Base-by-base conservation (phyloP, 495 filamentous ascomycete genomes). In the Penicillium salamii region DNA sequence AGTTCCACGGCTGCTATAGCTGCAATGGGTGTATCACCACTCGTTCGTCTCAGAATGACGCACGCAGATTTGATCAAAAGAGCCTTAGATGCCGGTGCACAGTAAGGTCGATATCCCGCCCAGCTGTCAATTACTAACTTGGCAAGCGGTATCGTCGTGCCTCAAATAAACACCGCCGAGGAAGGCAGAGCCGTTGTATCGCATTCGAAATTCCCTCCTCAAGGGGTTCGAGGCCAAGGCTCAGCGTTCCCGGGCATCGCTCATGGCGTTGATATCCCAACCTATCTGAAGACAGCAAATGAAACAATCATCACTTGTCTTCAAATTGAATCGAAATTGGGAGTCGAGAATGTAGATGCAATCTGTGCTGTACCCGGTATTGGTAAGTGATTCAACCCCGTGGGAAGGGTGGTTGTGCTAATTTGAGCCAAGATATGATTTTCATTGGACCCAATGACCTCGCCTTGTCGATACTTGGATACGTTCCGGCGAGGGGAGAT, bases 271-370 rank as follows among this genome's bases (percentile, higher is more conserved):
- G 52, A 52, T 24, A 38, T 50, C 14, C 34, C 52, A 19, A 54
- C 52, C 32, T 93, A 95, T 52, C 71, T 90, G 29, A 79, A 87
- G 58, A 80, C 89, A 47, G 87, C 88, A n/a, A 91, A 93, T 65
- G 78, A 82, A 15, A 76, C 78, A 28, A 69, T 91, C n/a, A 66
- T 90, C 34, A 89, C 84, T n/a, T 86, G 90, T 62, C 76, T 91
- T 21, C 89, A 93, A 70, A 91, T 95, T 53, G 89, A 95, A 67
- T 92, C 89, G 0, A 74, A 72, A 53, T 83, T 83, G 49, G 88
- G 87, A 0, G 69, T 93, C 28, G 78, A 87, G 1, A 73, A 80
- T 42, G 49, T 56, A 15, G 53, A 56, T 11, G 57, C 19, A 2
- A 56, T 56, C 26, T 58, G 54, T 43, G 23, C 23, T 3, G 23